Evolutionary conservation across 495 filamentous ascomycete species (phyloP), one percentile per base, ranked within the genome.

Genomic region (Glutinoglossum americanum): DNA sequence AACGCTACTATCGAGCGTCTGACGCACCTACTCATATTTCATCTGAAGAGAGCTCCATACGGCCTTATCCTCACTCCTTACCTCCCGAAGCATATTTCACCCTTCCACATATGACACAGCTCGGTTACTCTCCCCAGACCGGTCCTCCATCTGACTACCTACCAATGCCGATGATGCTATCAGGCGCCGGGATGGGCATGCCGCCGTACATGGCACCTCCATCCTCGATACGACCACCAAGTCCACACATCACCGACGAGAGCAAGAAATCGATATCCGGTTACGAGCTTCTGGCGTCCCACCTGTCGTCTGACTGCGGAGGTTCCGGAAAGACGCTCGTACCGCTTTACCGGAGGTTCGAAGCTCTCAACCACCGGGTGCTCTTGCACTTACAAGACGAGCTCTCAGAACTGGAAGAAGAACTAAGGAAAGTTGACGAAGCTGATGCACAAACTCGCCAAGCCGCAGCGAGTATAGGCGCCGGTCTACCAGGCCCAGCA

Each of bases 381-480:
- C 74, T 96, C 2, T 73, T 96, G 1, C 80, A 92, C 63, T 77
- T 96, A 0, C 89, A 94, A 69, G 86, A 92, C 64, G 87, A 94
- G 65, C 79, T 94, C 41, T 73, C 78, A 1, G 83, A 90, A 55
- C 72, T 92, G 54, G 86, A 89, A 63, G 81, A 85, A 62, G 79
- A 87, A 41, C 72, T 92, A 0, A 74, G 78, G n/a, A 70, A 73
- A 0, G 68, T 90, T 0, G 88, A 94, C 15, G 37, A 41, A 7
- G 37, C 37, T 11, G 37, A 41, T 61, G 83, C 83, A 23, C 78
- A 84, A 63, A 72, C 75, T 26, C 72, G 81, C n/a, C 66, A 74
- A 6, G 69, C 74, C 11, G 71, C 72, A 21, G 37, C 37, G 15
- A 11, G 37, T 41, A 41, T 41, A 11, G 37, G 37, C 15, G 37